Base-by-base conservation (phyloP, 1,139 yeast species). In the Cylindricascospora bacillispora region DNA sequence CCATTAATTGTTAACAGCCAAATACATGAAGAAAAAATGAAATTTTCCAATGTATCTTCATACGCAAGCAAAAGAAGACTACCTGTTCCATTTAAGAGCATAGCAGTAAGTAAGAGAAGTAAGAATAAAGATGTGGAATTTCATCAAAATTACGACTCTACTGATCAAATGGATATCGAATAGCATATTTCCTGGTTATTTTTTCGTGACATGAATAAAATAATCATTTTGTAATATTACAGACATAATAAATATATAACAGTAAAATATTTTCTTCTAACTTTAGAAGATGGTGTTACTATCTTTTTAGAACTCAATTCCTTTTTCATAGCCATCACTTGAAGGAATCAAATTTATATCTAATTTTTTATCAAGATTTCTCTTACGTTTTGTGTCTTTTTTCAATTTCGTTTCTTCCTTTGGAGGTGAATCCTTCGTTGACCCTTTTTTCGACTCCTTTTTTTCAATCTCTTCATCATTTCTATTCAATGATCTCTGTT, bases 1-100 rank as follows among this genome's bases (percentile, higher is more conserved):
- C 63, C 62, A 6, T 38, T 57, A 11, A 36, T 47, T 14, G 43
- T 43, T 13, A 41, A 44, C 30, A 35, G 49, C 4, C 45, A 41
- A 19, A 43, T 47, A 21, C 45, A 40, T 18, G 47, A 40, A 22
- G 34, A 36, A 19, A 30, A 37, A 19, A 32, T 30, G 7, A 25
- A 27, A 10, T 18, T 31, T 6, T 30, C 32, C 10, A 35, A 34
- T 15, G 16, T 11, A 4, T 4, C 26, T 22, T 19, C 21, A 18
- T 15, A 35, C 31, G 9, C 9, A 18, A 32, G 39, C 3, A 46
- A 47, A 31, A 46, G 48, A 10, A 32, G 43, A 12, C 33, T 39
- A 15, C 32, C 35, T 9, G 14, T 28, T 19, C 27, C 40, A 10
- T 29, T 34, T 20, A 38, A 37, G 13, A 28, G 30, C 13, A 25